These are phyloP conservation scores for Daldinia bambusicola DNA, from an alignment of 495 filamentous ascomycete species.

Conservation along the genomic window DNA sequence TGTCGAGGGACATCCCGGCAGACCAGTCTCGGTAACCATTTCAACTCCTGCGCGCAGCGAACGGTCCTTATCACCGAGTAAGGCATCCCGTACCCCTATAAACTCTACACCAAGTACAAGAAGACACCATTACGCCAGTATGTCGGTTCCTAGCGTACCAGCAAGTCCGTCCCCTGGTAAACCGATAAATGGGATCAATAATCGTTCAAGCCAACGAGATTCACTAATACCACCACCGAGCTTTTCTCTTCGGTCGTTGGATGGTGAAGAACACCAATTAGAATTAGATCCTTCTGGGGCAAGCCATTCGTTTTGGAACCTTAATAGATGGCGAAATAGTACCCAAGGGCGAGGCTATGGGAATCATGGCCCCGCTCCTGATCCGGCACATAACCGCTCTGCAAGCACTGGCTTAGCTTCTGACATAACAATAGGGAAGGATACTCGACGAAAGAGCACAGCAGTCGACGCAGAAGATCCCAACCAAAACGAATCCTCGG, in stretches of 20 bases:
- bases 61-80: conserved; percentile 62
- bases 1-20: conserved; percentile 58
- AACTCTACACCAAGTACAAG: conserved; percentile 56
- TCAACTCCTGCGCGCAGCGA: conserved; percentile 56
- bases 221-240: conserved; percentile 49
- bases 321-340: conserved; percentile 56
- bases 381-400: conserved; percentile 26
- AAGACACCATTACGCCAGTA: conserved; percentile 53
- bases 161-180: conserved; percentile 33
- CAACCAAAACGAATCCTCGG: not conserved
- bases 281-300: conserved; percentile 44
- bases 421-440: conserved; percentile 11
- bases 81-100: conserved; percentile 50
- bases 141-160: conserved; percentile 31
- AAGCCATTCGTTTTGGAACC: conserved; percentile 57
- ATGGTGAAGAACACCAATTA: conserved; percentile 44
- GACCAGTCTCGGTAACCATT: conserved; percentile 48
- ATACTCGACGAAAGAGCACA: conserved; percentile 32
- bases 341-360: conserved; percentile 44
- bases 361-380: conserved; percentile 16
- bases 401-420: conserved; percentile 21
- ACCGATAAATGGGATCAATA: conserved; percentile 29
- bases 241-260: conserved; percentile 52
- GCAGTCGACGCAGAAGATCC: conserved; percentile 19
- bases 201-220: conserved; percentile 31